Evolutionary conservation across 768 basidiomycete species (phyloP).

Genomic region (Hydnum rufescens): DNA sequence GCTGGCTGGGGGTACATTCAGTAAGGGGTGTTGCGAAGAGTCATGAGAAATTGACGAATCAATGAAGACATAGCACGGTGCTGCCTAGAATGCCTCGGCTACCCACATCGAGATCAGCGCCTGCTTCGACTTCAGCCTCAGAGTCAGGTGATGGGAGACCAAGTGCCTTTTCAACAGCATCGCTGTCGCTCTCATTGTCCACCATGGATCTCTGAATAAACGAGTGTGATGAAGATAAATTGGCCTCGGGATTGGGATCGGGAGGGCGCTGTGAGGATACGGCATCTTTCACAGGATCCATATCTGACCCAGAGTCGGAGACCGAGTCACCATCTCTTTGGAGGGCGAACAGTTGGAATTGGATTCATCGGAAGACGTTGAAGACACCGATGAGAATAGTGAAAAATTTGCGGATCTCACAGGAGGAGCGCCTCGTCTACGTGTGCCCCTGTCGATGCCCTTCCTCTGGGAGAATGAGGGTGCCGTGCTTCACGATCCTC

Average conservation of each 20-base stretch:
- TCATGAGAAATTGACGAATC: too few relatives aligned
- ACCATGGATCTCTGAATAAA: neutral
- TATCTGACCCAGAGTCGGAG: constrained; percentile 13
- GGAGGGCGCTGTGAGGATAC: constrained; percentile 14
- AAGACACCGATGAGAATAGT: neutral
- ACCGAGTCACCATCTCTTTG: constrained; percentile 11
- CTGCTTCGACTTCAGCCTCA: too few relatives aligned
- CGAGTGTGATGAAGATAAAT: neutral
- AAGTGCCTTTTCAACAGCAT: too few relatives aligned
- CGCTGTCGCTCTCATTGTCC: neutral
- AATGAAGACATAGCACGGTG: neutral
- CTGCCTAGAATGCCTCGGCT: neutral
- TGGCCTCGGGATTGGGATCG: neutral
- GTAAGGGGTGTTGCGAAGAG: too few relatives aligned
- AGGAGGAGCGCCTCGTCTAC: constrained; percentile 15
- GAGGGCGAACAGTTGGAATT: neutral
- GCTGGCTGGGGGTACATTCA: too few relatives aligned
- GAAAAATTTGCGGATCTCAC: neutral
- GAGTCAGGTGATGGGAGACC: too few relatives aligned
- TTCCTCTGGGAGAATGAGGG: constrained; percentile 15
- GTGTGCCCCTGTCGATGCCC: constrained; percentile 11
- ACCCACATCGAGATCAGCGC: too few relatives aligned
- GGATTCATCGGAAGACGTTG: neutral
- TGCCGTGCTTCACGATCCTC: constrained; percentile 1
- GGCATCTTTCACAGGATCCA: constrained; percentile 16